These are phyloP conservation scores for Stereocaulon alpinum DNA, from an alignment of 495 filamentous ascomycete genomes.

Conservation along the genomic window DNA sequence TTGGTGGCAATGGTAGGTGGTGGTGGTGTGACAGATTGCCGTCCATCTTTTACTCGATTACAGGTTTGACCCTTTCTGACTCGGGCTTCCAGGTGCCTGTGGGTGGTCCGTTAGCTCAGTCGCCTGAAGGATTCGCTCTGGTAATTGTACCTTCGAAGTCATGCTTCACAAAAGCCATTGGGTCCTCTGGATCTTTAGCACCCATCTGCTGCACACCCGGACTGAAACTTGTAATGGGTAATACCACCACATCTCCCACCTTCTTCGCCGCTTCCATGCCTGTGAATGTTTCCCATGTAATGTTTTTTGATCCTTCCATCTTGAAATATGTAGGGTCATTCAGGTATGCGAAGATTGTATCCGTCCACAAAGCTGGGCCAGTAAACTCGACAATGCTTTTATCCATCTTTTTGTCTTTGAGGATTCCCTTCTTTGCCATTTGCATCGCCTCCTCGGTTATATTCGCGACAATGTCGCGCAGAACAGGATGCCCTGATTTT, in stretches of 20 bases:
- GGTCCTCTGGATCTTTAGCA: slow-evolving; percentile 79
- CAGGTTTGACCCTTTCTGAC: slow-evolving; percentile 33
- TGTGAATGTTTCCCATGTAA: slow-evolving; percentile 84
- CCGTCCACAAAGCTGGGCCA: slow-evolving; percentile 91
- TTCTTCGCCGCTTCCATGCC: slow-evolving; percentile 72
- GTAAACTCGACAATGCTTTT: slow-evolving; percentile 93
- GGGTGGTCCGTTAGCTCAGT: slow-evolving; percentile 1
- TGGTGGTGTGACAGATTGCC: background rate
- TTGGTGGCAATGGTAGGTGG: background rate
- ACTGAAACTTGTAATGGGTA: slow-evolving; percentile 95
- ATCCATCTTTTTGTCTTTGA: slow-evolving; percentile 53
- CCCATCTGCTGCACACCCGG: slow-evolving; percentile 92
- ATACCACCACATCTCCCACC: slow-evolving; percentile 84
- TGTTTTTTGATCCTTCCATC: slow-evolving; percentile 50
- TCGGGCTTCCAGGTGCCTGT: slow-evolving; percentile 75
- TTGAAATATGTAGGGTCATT: slow-evolving; percentile 88
- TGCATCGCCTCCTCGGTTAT: slow-evolving; percentile 74
- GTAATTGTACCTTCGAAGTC: slow-evolving; percentile 71
- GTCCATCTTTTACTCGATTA: slow-evolving; percentile 10
- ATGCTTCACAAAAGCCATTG: slow-evolving; percentile 97
- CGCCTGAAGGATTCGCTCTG: background rate
- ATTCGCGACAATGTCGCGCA: slow-evolving; percentile 75
- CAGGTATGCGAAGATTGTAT: slow-evolving; percentile 83
- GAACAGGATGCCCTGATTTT: slow-evolving; percentile 87
- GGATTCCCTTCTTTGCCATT: slow-evolving; percentile 57